Percentiles rank a stretch among this genome's conserved stretches.
These are phyloP conservation scores for Artemisia tridentata DNA, from an alignment of 129 eudicot genomes.

Conservation along the genomic window DNA sequence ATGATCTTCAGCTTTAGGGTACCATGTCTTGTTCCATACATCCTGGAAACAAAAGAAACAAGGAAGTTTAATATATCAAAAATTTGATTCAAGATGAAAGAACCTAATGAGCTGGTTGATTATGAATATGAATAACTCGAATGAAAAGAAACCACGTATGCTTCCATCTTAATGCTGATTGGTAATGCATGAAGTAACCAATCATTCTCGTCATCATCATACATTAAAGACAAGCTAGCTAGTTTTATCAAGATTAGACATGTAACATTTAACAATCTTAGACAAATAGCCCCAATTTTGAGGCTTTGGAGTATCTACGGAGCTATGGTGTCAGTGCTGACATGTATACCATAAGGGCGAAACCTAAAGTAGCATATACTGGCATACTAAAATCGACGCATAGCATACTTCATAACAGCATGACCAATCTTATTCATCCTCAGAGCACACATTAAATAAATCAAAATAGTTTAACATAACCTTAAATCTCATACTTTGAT, in stretches of 20 bases:
- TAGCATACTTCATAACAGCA: slow-evolving; percentile 12
- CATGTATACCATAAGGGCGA: not conserved
- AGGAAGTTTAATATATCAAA: not conserved
- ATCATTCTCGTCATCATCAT: not conserved
- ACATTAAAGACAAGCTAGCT: not conserved
- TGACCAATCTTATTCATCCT: not conserved
- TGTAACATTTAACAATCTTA: slow-evolving; percentile 2
- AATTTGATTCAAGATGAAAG: not conserved
- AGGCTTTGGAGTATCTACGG: not conserved
- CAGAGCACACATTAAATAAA: not conserved
- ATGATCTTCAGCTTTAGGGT: slow-evolving; percentile 90
- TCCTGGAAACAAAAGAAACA: slow-evolving; percentile 47
- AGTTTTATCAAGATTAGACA: not conserved
- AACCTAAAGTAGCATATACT: not conserved
- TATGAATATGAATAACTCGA: not conserved
- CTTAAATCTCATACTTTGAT: not conserved
- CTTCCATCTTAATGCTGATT: not conserved
- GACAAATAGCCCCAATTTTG: not conserved
- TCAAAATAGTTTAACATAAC: slow-evolving; percentile 1
- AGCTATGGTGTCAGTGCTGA: not conserved
- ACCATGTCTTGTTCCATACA: slow-evolving; percentile 95
- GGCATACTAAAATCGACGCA: not conserved
- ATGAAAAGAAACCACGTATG: not conserved
- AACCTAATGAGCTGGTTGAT: not conserved
- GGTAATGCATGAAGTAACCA: not conserved